A percentile compares a stretch with the other conserved stretches of the same genome.
Evolutionary conservation across 495 filamentous ascomycete genomes (phyloP).

Genomic region (Xylaria intraflava): DNA sequence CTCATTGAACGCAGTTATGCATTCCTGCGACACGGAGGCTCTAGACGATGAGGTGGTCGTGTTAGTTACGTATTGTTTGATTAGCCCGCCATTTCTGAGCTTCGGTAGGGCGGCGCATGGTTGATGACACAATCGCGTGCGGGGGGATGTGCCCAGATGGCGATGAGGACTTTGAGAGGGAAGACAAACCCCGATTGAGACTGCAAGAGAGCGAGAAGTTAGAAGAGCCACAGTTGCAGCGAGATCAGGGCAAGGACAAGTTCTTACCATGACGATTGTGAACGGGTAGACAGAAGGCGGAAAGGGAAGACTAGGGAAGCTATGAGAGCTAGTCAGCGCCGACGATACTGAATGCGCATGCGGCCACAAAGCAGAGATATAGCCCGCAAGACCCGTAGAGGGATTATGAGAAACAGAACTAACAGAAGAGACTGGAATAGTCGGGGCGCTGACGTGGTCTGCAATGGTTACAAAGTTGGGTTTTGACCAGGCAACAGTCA

Average conservation of each 20-base stretch:
- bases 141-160: conserved; percentile 8
- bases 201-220: conserved; percentile 28
- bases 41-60: conserved; percentile 37
- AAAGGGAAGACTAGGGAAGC: neutral
- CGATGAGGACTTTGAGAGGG: conserved; percentile 15
- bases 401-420: conserved; percentile 7
- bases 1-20: conserved; percentile 77
- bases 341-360: neutral
- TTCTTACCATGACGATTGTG: conserved; percentile 10
- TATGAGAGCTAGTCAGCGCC: conserved; percentile 9
- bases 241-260: neutral
- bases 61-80: conserved; percentile 21
- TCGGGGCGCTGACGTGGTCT: conserved; percentile 11
- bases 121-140: conserved; percentile 2
- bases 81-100: neutral
- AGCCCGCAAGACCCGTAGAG: neutral
- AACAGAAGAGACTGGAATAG: conserved; percentile 17
- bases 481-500: conserved; percentile 1
- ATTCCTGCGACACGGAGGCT: conserved; percentile 71
- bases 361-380: neutral
- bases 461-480: conserved; percentile 2
- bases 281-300: neutral
- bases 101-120: conserved; percentile 8
- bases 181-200: conserved; percentile 63
- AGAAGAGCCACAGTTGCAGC: conserved; percentile 5